A percentile compares a stretch with the other conserved stretches of the same genome.
Evolutionary conservation across 2,329 filamentous ascomycete genomes (phyloP).

Genomic region (Emmonsia crescens): DNA sequence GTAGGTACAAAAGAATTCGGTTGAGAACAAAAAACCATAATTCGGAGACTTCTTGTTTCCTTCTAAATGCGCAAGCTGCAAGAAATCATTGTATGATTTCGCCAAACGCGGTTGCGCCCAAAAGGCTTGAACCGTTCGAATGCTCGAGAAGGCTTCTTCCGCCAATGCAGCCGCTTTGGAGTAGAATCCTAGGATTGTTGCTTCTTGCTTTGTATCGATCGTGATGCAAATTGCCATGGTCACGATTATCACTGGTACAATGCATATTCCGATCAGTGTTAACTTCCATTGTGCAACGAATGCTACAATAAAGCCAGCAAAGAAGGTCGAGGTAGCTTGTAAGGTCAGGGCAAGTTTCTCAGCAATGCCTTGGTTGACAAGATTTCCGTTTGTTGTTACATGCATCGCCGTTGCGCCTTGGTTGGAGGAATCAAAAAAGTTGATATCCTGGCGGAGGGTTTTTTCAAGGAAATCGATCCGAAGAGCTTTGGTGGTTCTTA

Average conservation of each 20-base stretch:
- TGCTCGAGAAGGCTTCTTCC: slow-evolving; percentile 39
- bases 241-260: slow-evolving; percentile 35
- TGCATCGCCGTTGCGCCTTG: slow-evolving; percentile 4
- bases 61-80: slow-evolving; percentile 28
- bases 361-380: slow-evolving; percentile 30
- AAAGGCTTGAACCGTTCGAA: slow-evolving; percentile 40
- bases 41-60: slow-evolving; percentile 20
- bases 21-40: slow-evolving; percentile 21
- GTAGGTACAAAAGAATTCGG: slow-evolving; percentile 24
- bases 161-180: slow-evolving; percentile 36
- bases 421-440: slow-evolving; percentile 2
- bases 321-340: slow-evolving; percentile 28
- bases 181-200: slow-evolving; percentile 27
- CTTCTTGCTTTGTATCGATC: slow-evolving; percentile 17
- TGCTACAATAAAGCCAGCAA: slow-evolving; percentile 32
- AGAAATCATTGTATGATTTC: slow-evolving; percentile 33
- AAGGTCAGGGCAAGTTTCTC: slow-evolving; percentile 29
- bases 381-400: slow-evolving; percentile 23
- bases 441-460: slow-evolving; percentile 4
- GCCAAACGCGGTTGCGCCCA: slow-evolving; percentile 35
- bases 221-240: slow-evolving; percentile 17
- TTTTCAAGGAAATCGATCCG: slow-evolving; percentile 3
- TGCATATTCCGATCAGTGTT: slow-evolving; percentile 35
- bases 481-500: slow-evolving; percentile 2
- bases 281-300: slow-evolving; percentile 35